These are phyloP conservation scores for Dioszegia crocea DNA, from an alignment of 768 basidiomycete species.

Conservation along the genomic window DNA sequence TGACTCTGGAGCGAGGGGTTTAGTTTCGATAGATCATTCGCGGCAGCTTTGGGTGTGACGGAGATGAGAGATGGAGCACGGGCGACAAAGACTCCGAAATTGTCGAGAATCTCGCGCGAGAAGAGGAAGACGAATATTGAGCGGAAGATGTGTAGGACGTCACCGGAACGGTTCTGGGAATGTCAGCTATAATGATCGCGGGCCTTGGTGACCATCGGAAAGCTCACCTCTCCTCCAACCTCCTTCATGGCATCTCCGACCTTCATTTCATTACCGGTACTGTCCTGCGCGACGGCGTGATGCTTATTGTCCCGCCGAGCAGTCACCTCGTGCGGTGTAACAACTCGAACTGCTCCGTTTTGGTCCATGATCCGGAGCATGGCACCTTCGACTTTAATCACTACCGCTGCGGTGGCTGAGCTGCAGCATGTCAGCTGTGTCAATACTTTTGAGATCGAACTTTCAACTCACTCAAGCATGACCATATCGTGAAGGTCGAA, in stretches of 20 bases:
- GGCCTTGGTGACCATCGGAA: no score
- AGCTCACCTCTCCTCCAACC: conserved; percentile 72
- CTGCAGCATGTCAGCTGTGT: conserved; percentile 52
- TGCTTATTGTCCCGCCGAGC: conserved; percentile 76
- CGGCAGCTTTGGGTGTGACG: conserved; percentile 72
- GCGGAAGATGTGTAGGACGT: conserved; percentile 88
- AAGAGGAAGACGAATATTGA: conserved; percentile 90
- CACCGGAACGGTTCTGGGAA: conserved; percentile 71
- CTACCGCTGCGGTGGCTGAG: conserved; percentile 88
- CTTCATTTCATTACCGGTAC: conserved; percentile 78
- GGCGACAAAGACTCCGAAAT: conserved; percentile 91
- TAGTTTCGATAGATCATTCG: conserved; percentile 82
- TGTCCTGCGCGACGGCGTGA: conserved; percentile 81
- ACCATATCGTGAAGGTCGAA: conserved; percentile 96
- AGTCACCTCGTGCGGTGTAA: conserved; percentile 90
- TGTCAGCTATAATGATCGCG: no score
- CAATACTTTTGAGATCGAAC: neutral
- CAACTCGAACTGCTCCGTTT: conserved; percentile 77
- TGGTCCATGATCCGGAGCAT: conserved; percentile 95
- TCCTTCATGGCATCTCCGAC: conserved; percentile 91
- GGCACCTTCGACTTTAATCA: conserved; percentile 93
- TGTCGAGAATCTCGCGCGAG: conserved; percentile 83
- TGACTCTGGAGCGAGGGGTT: conserved; percentile 64
- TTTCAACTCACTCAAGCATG: conserved; percentile 76
- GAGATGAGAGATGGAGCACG: conserved; percentile 77